Percentiles rank a stretch among this genome's conserved stretches.
phyloP scores from a whole-genome alignment of 1,139 yeast genomes.

The Williopsis jadinii region DNA sequence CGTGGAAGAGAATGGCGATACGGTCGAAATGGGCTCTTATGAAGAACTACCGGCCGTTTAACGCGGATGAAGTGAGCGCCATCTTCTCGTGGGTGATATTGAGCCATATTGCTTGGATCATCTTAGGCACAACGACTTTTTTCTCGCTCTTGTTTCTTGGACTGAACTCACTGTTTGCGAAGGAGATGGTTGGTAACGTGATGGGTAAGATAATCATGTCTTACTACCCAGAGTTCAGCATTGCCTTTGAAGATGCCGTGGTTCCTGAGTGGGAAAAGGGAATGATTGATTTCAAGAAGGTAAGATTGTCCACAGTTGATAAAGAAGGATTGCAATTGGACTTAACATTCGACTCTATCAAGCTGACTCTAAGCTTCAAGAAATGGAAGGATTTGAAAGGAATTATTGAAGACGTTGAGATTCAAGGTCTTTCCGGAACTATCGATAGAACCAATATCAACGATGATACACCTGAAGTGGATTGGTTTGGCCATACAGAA shows the following conservation, averaged over 20 bases:
- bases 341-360: conserved; percentile 46
- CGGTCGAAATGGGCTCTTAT: conserved; percentile 55
- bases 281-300: conserved; percentile 50
- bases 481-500: conserved; percentile 28
- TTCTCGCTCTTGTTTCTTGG: conserved; percentile 46
- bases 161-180: conserved; percentile 33
- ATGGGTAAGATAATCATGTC: conserved; percentile 28
- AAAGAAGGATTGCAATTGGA: conserved; percentile 23
- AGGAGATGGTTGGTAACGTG: conserved; percentile 29
- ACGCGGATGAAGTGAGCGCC: conserved; percentile 50
- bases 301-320: conserved; percentile 33
- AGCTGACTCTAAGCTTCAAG: conserved; percentile 51
- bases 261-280: conserved; percentile 48
- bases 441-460: conserved; percentile 35
- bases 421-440: conserved; percentile 55
- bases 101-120: conserved; percentile 53
- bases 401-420: conserved; percentile 51
- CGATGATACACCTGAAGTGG: conserved; percentile 34
- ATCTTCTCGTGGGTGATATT: conserved; percentile 49
- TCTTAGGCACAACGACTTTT: conserved; percentile 60
- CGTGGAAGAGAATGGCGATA: conserved; percentile 38
- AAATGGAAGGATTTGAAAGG: conserved; percentile 71
- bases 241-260: conserved; percentile 40
- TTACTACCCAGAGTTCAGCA: conserved; percentile 30
- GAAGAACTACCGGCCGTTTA: conserved; percentile 42